phyloP scores from a whole-genome alignment of 192 early-diverging fungal species.

The Phycomyces blakesleeanus region DNA sequence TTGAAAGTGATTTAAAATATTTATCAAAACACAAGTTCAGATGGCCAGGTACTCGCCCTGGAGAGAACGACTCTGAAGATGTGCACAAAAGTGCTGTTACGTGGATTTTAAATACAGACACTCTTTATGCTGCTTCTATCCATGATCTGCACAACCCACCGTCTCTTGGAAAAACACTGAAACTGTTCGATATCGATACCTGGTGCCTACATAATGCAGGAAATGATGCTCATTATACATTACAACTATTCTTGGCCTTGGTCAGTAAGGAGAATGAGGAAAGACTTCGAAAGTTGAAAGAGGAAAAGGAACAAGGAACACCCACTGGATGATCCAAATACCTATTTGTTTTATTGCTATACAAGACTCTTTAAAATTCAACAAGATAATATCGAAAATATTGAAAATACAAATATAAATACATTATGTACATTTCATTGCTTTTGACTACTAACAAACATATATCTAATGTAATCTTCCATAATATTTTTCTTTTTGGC shows the following conservation, averaged over 20 bases:
- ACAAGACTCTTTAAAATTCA: no score
- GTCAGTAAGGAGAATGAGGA: background rate
- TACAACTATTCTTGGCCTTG: slow-evolving; percentile 35
- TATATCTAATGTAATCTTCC: background rate
- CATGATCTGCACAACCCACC: slow-evolving; percentile 29
- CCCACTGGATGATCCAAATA: no score
- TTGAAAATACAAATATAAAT: no score
- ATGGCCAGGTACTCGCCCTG: slow-evolving; percentile 7
- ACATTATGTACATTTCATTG: no score
- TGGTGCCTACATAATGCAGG: slow-evolving; percentile 55
- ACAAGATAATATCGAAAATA: no score
- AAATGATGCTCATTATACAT: slow-evolving; percentile 55
- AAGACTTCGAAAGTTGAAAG: background rate
- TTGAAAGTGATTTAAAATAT: slow-evolving; percentile 46
- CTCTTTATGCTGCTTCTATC: slow-evolving; percentile 40
- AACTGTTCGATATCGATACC: slow-evolving; percentile 42
- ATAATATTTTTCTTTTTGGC: background rate
- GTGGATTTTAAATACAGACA: slow-evolving; percentile 39
- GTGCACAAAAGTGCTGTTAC: slow-evolving; percentile 6
- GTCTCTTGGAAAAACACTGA: slow-evolving; percentile 38
- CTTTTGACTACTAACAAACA: background rate
- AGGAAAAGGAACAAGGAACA: background rate
- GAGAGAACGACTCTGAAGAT: slow-evolving; percentile 6
- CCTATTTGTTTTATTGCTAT: background rate
- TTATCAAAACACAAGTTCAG: slow-evolving; percentile 21